These are phyloP conservation scores for Agrocybe praecox DNA, from an alignment of 768 basidiomycete species.

Conservation along the genomic window DNA sequence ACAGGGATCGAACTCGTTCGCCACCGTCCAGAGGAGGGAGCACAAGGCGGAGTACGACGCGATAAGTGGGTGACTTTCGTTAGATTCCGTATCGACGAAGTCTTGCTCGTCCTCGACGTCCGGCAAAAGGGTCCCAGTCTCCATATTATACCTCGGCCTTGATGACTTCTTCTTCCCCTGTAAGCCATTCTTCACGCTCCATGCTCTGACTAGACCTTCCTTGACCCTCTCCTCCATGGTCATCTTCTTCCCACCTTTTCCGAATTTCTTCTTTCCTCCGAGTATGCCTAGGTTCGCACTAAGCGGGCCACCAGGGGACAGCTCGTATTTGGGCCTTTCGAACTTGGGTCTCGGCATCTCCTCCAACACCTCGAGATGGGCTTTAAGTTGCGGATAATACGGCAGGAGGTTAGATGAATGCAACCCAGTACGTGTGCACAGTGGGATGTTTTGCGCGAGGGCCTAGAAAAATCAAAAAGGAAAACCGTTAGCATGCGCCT, in stretches of 20 bases:
- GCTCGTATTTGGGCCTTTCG: not conserved
- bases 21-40: slow-evolving; percentile 70
- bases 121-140: not conserved
- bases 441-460: slow-evolving; percentile 66
- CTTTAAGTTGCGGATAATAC: not conserved
- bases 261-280: not conserved
- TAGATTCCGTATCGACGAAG: no score
- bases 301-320: not conserved
- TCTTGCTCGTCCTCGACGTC: no score
- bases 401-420: not conserved
- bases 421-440: slow-evolving; percentile 42
- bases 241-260: not conserved
- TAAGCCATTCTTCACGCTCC: not conserved
- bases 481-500: slow-evolving; percentile 3
- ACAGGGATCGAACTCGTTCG: slow-evolving; percentile 70
- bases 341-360: not conserved
- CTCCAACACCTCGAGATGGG: not conserved
- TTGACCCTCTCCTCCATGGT: not conserved
- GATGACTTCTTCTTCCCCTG: not conserved
- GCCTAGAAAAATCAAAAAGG: slow-evolving; percentile 46
- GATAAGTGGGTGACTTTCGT: not conserved
- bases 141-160: not conserved
- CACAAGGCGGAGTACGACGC: slow-evolving; percentile 59
- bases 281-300: not conserved
- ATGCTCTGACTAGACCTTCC: not conserved